phyloP scores from a whole-genome alignment of 1,139 yeast genomes.

The Hansenula sp. region DNA sequence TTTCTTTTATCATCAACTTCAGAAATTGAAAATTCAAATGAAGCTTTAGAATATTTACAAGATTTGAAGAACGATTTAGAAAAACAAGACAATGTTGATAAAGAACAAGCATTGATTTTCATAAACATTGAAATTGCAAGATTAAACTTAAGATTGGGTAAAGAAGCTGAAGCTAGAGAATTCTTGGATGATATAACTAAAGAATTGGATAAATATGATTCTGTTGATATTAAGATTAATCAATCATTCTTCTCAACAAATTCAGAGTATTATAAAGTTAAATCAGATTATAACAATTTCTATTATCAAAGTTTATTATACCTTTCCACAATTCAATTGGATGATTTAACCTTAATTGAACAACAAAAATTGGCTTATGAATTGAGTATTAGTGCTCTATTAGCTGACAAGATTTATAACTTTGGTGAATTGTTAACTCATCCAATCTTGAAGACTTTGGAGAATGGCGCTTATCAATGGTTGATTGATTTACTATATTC shows the following conservation, averaged over 20 bases:
- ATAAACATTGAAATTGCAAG: conserved; percentile 79
- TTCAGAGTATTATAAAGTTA: conserved; percentile 71
- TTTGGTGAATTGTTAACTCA: conserved; percentile 94
- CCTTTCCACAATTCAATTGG: conserved; percentile 53
- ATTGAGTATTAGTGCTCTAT: conserved; percentile 78
- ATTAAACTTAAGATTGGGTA: conserved; percentile 53
- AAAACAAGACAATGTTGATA: conserved; percentile 33
- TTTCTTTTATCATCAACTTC: conserved; percentile 62
- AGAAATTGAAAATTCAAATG: conserved; percentile 39
- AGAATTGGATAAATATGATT: conserved; percentile 56
- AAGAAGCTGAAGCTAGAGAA: conserved; percentile 62
- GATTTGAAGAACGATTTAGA: conserved; percentile 42
- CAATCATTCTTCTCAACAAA: conserved; percentile 82
- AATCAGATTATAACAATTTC: conserved; percentile 74
- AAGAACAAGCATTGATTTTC: conserved; percentile 53
- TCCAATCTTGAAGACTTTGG: conserved; percentile 65
- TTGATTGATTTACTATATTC: conserved; percentile 64
- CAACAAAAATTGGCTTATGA: conserved; percentile 69
- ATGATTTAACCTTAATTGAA: conserved; percentile 48
- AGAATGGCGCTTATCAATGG: conserved; percentile 60
- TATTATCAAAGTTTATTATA: conserved; percentile 66
- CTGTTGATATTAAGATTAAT: conserved; percentile 66
- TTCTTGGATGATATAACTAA: conserved; percentile 59
- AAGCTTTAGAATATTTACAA: conserved; percentile 54
- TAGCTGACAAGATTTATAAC: conserved; percentile 91